phyloP scores from a whole-genome alignment of 257 asterid species.

The Ilex aquifolium region DNA sequence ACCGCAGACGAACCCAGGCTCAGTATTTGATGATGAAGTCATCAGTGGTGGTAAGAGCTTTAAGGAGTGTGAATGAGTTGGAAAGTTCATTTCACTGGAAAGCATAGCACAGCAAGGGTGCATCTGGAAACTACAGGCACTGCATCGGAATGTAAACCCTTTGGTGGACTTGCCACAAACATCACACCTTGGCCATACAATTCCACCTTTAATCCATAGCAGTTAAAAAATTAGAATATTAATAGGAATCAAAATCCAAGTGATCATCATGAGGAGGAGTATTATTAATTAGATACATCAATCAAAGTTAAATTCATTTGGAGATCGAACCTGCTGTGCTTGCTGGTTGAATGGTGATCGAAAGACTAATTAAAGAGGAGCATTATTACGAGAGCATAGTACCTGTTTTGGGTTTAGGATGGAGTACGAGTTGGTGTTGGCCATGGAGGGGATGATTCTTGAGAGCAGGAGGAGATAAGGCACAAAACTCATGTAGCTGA shows the following conservation, averaged over 20 bases:
- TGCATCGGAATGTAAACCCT: conserved; percentile 73
- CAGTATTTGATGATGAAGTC: conserved; percentile 7
- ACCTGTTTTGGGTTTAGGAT: conserved; percentile 67
- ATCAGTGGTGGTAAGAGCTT: conserved; percentile 36
- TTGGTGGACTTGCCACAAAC: conserved; percentile 56
- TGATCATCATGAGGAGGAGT: no score
- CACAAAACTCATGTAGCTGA: conserved; percentile 82
- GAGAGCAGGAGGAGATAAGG: conserved; percentile 42
- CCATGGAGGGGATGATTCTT: conserved; percentile 70
- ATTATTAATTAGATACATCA: no score
- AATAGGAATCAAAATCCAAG: no score
- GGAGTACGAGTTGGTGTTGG: conserved; percentile 74
- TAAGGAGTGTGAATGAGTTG: conserved; percentile 45
- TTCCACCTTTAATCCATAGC: conserved; percentile 39
- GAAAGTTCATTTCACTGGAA: conserved; percentile 33
- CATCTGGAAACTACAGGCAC: conserved; percentile 82
- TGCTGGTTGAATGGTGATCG: no score
- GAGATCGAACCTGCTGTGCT: no score
- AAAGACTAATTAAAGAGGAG: no score
- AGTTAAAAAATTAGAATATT: no score
- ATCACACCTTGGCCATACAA: conserved; percentile 67
- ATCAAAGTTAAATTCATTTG: no score
- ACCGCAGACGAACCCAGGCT: conserved; percentile 23
- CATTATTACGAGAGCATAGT: not conserved
- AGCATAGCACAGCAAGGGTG: conserved; percentile 91